Conservation (phyloP, 2,329 filamentous ascomycete genomes). For the Cercospora sp. region DNA sequence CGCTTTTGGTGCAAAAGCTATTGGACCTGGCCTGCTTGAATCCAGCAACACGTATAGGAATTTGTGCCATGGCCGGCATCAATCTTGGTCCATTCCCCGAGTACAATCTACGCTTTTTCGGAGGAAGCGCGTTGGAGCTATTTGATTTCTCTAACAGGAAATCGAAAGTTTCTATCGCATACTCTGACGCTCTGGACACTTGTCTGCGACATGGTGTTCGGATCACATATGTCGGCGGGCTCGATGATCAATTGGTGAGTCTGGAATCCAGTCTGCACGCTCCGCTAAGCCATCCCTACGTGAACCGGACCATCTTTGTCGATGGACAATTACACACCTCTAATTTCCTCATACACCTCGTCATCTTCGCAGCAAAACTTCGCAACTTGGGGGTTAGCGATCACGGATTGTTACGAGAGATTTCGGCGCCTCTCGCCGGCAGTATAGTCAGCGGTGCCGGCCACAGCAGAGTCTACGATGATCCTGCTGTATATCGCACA, state of each 20-base stretch:
- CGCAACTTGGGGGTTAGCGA: slow-evolving; percentile 91
- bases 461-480: slow-evolving; percentile 90
- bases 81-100: slow-evolving; percentile 90
- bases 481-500: slow-evolving; percentile 75
- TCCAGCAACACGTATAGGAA: slow-evolving; percentile 68
- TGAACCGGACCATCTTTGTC: slow-evolving; percentile 93
- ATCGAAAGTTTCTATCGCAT: slow-evolving; percentile 78
- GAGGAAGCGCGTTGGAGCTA: slow-evolving; percentile 86
- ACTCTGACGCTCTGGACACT: slow-evolving; percentile 71
- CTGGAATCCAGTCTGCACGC: slow-evolving; percentile 91
- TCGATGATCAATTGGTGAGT: slow-evolving; percentile 94
- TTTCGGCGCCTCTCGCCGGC: slow-evolving; percentile 84
- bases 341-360: slow-evolving; percentile 88
- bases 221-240: slow-evolving; percentile 86
- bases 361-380: slow-evolving; percentile 89
- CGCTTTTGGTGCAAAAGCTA: slow-evolving; percentile 90
- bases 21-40: slow-evolving; percentile 86
- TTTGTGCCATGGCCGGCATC: slow-evolving; percentile 89
- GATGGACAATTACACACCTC: slow-evolving; percentile 89
- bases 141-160: slow-evolving; percentile 88
- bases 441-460: slow-evolving; percentile 90
- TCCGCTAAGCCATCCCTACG: slow-evolving; percentile 83
- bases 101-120: slow-evolving; percentile 85
- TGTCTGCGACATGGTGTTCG: slow-evolving; percentile 77
- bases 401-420: slow-evolving; percentile 87